Percentiles rank a stretch among this genome's conserved stretches.
Evolutionary conservation across 345 rosid species (phyloP).

Genomic region (Sonneratia caseolaris): DNA sequence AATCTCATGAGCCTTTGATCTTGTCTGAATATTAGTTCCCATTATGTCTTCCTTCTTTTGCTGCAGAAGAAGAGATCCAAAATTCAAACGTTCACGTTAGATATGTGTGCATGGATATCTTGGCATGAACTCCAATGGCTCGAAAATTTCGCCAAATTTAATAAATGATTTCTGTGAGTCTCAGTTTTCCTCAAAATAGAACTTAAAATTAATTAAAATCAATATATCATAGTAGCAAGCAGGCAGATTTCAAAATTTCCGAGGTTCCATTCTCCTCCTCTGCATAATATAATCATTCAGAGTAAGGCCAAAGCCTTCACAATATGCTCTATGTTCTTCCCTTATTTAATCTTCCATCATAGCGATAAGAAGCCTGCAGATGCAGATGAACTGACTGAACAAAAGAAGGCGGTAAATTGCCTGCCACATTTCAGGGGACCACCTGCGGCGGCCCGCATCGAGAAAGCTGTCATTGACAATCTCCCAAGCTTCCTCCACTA

Average conservation of each 20-base stretch:
- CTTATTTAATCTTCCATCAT: too few relatives aligned
- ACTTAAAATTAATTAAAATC: background rate
- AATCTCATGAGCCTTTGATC: slow-evolving; percentile 74
- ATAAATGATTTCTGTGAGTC: too few relatives aligned
- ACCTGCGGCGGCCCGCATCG: slow-evolving; percentile 36
- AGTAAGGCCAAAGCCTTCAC: too few relatives aligned
- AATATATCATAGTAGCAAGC: background rate
- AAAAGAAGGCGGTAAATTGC: slow-evolving; percentile 15
- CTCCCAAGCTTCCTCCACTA: slow-evolving; percentile 95
- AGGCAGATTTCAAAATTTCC: background rate
- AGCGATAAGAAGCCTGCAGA: too few relatives aligned
- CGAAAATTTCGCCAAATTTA: background rate
- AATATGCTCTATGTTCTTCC: too few relatives aligned
- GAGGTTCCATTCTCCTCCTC: background rate
- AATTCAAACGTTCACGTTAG: background rate
- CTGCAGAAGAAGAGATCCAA: slow-evolving; percentile 20
- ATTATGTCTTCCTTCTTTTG: slow-evolving; percentile 54
- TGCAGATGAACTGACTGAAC: background rate
- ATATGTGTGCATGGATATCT: background rate
- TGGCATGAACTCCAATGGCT: background rate
- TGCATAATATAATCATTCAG: too few relatives aligned
- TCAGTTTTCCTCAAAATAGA: too few relatives aligned
- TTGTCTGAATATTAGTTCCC: slow-evolving; percentile 45
- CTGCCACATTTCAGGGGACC: slow-evolving; percentile 74
- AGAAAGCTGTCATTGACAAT: slow-evolving; percentile 69